Evolutionary conservation across 768 basidiomycete species (phyloP), one percentile per base, ranked within the genome.

Genomic region (Austroboletus festivus): DNA sequence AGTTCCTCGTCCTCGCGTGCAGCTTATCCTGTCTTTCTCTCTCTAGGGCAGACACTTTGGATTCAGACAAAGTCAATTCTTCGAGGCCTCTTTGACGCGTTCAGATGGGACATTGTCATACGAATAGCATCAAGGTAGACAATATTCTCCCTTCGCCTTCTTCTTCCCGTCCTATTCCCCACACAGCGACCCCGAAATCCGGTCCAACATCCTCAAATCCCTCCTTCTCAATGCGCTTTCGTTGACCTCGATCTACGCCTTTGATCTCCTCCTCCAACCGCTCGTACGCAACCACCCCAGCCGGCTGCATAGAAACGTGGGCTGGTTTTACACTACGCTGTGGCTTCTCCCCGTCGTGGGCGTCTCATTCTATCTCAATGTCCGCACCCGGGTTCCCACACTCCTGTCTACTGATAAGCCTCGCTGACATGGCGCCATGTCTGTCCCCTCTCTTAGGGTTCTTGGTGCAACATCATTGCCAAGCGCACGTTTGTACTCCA

Each of bases 311-410:
- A 73, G 81, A 21, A 86, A 89, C 56, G 73, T 90, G 11, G 82
- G 85, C 10, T 83, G 81, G 80, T 80, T 88, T 54, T 89, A 87
- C 64, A 85, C 83, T 58, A 68, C 80, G 8, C 67, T 93, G 33
- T 93, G 90, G 89, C 68, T 93, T 4, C 67, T 86, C 18, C 92
- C 92, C 0, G 77, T 93, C 44, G 75, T 91, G 8, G 83, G 83
- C 2, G 67, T 70, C 21, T 89, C 90, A 11, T 77, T 92, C 47
- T 92, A 92, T 68, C 73, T 92, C 38, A 93, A 93, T 56, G 92
- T 90, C 56, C 61, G 84, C 72, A 22, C 45, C 31, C 41, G 33
- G 33, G 42, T 52, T 43, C 40, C 46, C 44, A 33, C 47, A 22
- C 43, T 42, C 18, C 38, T n/a, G 37, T 33, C 48, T n/a, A n/a